phyloP scores from a whole-genome alignment of 192 early-diverging fungal genomes.

The Chytriomyces sp. region DNA sequence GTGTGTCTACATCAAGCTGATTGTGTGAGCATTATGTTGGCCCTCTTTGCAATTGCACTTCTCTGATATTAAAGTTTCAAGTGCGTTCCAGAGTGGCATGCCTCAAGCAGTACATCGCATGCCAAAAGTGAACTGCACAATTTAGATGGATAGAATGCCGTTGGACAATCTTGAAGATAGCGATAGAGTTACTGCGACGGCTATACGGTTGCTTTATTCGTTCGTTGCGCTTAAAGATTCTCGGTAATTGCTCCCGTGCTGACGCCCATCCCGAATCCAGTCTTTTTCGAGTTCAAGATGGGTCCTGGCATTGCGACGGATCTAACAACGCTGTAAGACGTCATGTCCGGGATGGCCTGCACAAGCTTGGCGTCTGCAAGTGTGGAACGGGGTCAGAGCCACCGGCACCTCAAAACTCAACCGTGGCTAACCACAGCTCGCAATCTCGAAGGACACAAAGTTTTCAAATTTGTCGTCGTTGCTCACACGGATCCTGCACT shows the following conservation, averaged over 20 bases:
- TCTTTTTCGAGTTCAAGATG: too few species aligned
- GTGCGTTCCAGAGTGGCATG: not conserved
- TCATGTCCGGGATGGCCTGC: too few species aligned
- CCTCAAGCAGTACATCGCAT: not conserved
- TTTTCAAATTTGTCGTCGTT: not conserved
- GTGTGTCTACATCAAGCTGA: constrained; percentile 68
- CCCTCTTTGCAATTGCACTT: constrained; percentile 61
- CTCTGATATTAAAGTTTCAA: constrained; percentile 27
- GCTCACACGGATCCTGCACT: not conserved
- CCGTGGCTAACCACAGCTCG: too few species aligned
- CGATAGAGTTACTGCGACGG: not conserved
- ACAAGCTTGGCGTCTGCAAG: too few species aligned
- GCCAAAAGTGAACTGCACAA: not conserved
- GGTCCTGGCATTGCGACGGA: too few species aligned
- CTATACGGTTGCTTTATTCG: too few species aligned
- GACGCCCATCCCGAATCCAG: too few species aligned
- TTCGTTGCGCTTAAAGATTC: too few species aligned
- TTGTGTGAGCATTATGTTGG: constrained; percentile 82
- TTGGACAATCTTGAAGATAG: not conserved
- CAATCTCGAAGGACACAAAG: not conserved
- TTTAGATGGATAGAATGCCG: not conserved
- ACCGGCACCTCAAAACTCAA: too few species aligned
- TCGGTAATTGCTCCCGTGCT: too few species aligned
- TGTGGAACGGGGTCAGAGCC: too few species aligned
- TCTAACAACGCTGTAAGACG: too few species aligned